These are phyloP conservation scores for Fusarium sp. DNA, from an alignment of 2,329 filamentous ascomycete genomes.

Conservation along the genomic window DNA sequence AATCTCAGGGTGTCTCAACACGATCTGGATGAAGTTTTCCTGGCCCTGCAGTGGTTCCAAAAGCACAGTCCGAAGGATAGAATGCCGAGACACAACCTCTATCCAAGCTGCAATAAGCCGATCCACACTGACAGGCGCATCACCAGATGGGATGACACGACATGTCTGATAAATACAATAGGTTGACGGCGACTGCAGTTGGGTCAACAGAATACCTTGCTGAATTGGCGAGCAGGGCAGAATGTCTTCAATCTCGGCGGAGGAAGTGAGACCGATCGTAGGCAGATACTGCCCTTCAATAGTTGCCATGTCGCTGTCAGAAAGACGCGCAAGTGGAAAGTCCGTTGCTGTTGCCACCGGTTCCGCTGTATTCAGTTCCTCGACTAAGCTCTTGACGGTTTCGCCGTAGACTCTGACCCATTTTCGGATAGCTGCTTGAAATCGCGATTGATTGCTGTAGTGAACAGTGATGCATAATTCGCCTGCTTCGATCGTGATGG, in stretches of 20 bases:
- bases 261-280: neutral
- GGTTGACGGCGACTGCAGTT: slow-evolving; percentile 2
- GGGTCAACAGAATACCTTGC: slow-evolving; percentile 1
- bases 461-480: slow-evolving; percentile 6
- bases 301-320: neutral
- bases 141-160: neutral
- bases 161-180: slow-evolving; percentile 5
- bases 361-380: neutral
- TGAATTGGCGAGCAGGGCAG: slow-evolving; percentile 7
- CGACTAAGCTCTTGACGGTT: neutral
- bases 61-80: neutral
- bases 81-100: slow-evolving; percentile 1
- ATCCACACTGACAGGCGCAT: neutral
- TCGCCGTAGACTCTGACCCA: neutral
- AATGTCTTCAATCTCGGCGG: neutral
- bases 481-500: neutral
- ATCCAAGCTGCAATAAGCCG: neutral
- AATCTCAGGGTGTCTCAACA: neutral
- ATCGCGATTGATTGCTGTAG: neutral
- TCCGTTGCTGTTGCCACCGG: slow-evolving; percentile 1
- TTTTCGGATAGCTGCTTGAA: neutral
- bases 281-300: slow-evolving; percentile 6
- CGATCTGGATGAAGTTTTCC: slow-evolving; percentile 1
- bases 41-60: neutral
- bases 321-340: slow-evolving; percentile 1